Evolutionary conservation across 352 stramenopile genomes (phyloP).

Genomic region (Phytopythium ostracodes): DNA sequence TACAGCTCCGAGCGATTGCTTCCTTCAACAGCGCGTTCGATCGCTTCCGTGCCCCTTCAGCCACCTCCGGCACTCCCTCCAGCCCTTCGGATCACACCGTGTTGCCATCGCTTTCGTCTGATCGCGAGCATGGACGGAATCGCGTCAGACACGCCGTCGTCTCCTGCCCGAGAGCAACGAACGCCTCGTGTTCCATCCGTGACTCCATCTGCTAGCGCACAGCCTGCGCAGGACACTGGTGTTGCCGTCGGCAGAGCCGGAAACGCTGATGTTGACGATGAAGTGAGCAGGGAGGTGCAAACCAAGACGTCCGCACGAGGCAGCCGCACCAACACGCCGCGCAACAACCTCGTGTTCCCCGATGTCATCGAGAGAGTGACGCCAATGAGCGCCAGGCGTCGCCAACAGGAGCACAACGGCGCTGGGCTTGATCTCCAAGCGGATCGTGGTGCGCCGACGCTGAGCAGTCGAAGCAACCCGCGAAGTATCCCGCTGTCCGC

Average conservation of each 20-base stretch:
- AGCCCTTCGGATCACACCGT: not conserved
- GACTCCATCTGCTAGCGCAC: not conserved
- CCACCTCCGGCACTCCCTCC: not conserved
- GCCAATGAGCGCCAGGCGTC: not conserved
- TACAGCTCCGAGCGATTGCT: not conserved
- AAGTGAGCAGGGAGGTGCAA: not conserved
- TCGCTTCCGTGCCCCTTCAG: not conserved
- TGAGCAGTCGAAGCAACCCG: constrained; percentile 6
- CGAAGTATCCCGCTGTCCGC: constrained; percentile 10
- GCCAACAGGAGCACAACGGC: not conserved
- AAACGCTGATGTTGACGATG: too few species aligned
- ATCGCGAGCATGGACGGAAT: not conserved
- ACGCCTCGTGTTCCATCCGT: not conserved
- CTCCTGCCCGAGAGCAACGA: not conserved
- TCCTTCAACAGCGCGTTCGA: not conserved
- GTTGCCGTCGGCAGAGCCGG: not conserved
- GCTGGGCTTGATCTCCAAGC: not conserved
- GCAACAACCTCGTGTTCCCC: constrained; percentile 1
- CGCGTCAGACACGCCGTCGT: not conserved
- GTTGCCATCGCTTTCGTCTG: not conserved
- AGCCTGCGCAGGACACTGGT: not conserved
- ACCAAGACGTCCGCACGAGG: not conserved
- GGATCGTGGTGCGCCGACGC: not conserved
- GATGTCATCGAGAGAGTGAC: not conserved
- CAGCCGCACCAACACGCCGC: not conserved